Evolutionary conservation across 2,329 filamentous ascomycete genomes (phyloP), one percentile per base, ranked within the genome.

Genomic region (Trichophyton rubrum): DNA sequence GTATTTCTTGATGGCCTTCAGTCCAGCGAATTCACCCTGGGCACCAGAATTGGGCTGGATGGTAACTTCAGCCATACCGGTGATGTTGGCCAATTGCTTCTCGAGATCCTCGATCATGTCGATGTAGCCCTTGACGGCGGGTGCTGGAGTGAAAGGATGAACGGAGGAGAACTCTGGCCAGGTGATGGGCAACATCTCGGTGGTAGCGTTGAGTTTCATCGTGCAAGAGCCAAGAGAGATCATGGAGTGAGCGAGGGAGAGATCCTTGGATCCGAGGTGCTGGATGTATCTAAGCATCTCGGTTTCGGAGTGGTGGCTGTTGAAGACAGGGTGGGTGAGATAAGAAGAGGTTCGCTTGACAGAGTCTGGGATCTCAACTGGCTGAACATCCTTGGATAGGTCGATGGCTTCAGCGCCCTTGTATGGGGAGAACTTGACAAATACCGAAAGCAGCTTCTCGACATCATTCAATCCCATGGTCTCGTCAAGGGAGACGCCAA

Each of bases 171-270:
- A 89, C 57, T 86, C 83, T 0, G 85, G 84, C 75, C 85, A 86
- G 0, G 88, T 88, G 60, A 96, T 81, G 6, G 91, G 87, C 15
- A 88, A 82, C 92, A 97, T 96, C 77, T 96, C 90, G 0, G 89
- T 89, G 2, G 91, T 93, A 47, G 88, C 89, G 72, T 96, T 96
- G 59, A 96, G 84, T 80, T 97, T 97, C 92, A 97, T 97, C 13
- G 92, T 97, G 79, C 92, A 97, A 1, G 92, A 96, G 20, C 92
- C 92, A 1, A 97, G 82, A 1, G 92, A 90, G 63, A 97, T 97
- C 92, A 97, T 97, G 15, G 91, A 96, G 76, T 97, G 92, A 1
- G 91, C 89, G 3, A 96, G 80, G 1, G 92, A 96, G 13, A 97
- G 78, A 71, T 97, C 92, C 78, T 95, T 96, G 58, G 90, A 95